Evolutionary conservation across 1,284 basidiomycete species (phyloP), one percentile per base, ranked within the genome.

Genomic region (Apiotrichum mycotoxinovorans): DNA sequence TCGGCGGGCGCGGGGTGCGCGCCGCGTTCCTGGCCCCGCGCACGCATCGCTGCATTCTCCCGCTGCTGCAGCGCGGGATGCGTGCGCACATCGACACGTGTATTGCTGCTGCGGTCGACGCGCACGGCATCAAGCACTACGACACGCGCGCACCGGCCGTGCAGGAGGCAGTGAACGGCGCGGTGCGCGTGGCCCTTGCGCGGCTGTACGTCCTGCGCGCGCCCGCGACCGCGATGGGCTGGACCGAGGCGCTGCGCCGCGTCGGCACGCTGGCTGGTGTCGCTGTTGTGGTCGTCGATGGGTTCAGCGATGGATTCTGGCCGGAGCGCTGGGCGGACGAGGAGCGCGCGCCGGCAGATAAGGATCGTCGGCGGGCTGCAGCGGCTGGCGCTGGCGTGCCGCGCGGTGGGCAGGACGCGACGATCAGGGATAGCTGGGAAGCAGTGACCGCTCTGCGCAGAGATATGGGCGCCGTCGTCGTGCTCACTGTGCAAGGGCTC

Each of bases 301-400:
- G 75, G 3, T 66, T 78, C 33, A 65, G 58, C 5, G 72, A 75
- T 51, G 65, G 65, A 1, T 74, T 66, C 56, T 77, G 73, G 66
- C 67, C 70, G 0, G 62, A 72, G 22, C 49, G 71, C 38, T 73
- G 70, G 69, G 55, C 60, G 0, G 67, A 68, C 5, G 74, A 76
- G 57, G 60, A 68, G 23, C 40, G 52, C 3, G 22, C 43, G 25
- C 12, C 14, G 43, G 30, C n/a, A n/a, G 27, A 46, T 15, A 20
- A 20, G 2, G 25, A 10, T 7, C 42, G n/a, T 1, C 20, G 10
- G 20, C 20, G 40, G 23, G 11, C 20, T 14, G 42, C 14, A 25
- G 41, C 37, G 10, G 33, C 56, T 20, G 51, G 44, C 2, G 33
- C 57, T 11, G 67, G 70, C 7, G n/a, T n/a, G n/a, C n/a, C n/a